Evolutionary conservation across 2,329 filamentous ascomycete genomes (phyloP), one percentile per base, ranked within the genome.

Genomic region (Stemphylium lycopersici): DNA sequence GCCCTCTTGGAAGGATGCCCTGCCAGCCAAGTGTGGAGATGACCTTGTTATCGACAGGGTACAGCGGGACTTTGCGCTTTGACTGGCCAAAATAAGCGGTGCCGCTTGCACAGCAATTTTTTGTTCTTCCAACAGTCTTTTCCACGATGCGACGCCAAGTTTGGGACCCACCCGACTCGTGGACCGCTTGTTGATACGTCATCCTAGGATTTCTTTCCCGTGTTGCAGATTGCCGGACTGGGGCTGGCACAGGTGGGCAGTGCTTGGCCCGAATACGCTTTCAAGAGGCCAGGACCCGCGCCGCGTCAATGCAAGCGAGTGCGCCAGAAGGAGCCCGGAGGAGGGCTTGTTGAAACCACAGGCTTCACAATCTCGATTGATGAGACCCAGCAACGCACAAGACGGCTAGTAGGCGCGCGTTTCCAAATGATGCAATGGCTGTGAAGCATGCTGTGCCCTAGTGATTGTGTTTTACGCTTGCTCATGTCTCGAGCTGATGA

Each of bases 151-250:
- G 56, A 59, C 70, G 71, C 70, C 71, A 74, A 69, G 68, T 70
- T 72, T 48, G 55, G 46, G 70, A 66, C 65, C 71, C 71, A 74
- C 70, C 61, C 60, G 57, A 71, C 68, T 73, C 69, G 69, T 72
- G 70, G 71, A 61, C 61, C 45, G 58, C 53, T 58, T 58, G 58
- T 47, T 29, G 60, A 60, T 71, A 73, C 72, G 72, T 74, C 72
- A 74, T 74, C 51, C 65, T 62, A 59, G 62, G 66, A 33, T 51
- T 56, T 56, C 60, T 51, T 71, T 71, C 63, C 68, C 67, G 67
- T 62, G 67, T 66, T 58, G 65, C 65, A 70, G 64, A 70, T 68
- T 71, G 63, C 65, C 62, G 65, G 63, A 65, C 58, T 67, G 66
- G 66, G 63, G 64, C 61, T 70, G 66, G 65, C 59, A 71, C 57